A percentile compares a stretch with the other conserved stretches of the same genome.
These are phyloP conservation scores for Plectranthus barbatus DNA, from an alignment of 257 asterid genomes.

Conservation along the genomic window DNA sequence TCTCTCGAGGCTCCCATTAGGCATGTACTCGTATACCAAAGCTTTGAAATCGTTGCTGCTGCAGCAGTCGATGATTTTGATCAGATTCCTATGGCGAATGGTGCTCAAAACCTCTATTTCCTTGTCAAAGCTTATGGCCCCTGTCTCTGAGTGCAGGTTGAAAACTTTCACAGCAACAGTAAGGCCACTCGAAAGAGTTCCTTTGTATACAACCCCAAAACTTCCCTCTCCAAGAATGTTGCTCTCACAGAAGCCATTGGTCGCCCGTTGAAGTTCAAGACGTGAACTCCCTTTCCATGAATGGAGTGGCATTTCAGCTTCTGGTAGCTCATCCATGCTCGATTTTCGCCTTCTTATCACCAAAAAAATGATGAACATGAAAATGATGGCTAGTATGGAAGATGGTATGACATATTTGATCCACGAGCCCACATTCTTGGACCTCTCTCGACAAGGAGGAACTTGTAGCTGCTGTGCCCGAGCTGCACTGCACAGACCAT, in stretches of 20 bases:
- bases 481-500: slow-evolving; percentile 33
- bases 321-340: background rate
- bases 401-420: slow-evolving; percentile 11
- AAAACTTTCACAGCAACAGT: slow-evolving; percentile 36
- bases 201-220: slow-evolving; percentile 41
- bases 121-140: slow-evolving; percentile 17
- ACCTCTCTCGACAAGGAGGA: slow-evolving; percentile 26
- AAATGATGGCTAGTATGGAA: background rate
- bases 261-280: slow-evolving; percentile 28
- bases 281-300: slow-evolving; percentile 30
- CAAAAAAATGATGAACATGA: background rate
- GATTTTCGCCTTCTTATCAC: slow-evolving; percentile 1
- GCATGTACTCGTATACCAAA: slow-evolving; percentile 29
- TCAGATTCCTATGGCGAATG: slow-evolving; percentile 38
- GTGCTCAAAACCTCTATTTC: slow-evolving; percentile 28
- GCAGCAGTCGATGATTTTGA: slow-evolving; percentile 30
- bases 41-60: slow-evolving; percentile 21
- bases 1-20: slow-evolving; percentile 24
- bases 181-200: slow-evolving; percentile 26
- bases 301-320: background rate
- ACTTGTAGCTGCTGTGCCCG: slow-evolving; percentile 10
- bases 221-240: slow-evolving; percentile 44
- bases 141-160: slow-evolving; percentile 20
- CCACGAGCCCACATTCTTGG: background rate
- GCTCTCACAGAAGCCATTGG: slow-evolving; percentile 29